Base-by-base conservation (phyloP, 768 basidiomycete species). In the Mycena venus region DNA sequence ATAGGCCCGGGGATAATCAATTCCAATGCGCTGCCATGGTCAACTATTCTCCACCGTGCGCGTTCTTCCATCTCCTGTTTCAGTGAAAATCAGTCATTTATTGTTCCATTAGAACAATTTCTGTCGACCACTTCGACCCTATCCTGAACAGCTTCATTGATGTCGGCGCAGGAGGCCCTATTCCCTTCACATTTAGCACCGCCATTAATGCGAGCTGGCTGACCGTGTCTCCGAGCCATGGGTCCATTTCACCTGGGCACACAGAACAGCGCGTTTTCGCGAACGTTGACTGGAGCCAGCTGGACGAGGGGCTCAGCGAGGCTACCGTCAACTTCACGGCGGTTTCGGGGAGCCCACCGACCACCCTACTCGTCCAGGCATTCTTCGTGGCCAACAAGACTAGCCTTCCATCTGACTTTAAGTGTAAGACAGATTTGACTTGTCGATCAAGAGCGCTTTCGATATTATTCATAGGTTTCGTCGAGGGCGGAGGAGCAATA, bases 1-100 rank as follows among this genome's bases (percentile, higher is more conserved):
- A 9, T 55, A 91, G 91, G 91, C 93, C 93, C 0, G 92, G 93
- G 40, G 93, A 93, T 81, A 91, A 93, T 77, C 83, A 82, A 38
- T 86, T 88, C 81, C 88, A 93, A 71, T 94, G 92, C 77, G 84
- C 84, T 4, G 73, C 77, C 56, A 79, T 78, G 14, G 85, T 86
- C 82, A 84, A 78, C 73, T 88, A 86, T 77, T 81, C 82, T 2
- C 78, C 82, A 21, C 87, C 89, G n/a, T 74, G n/a, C n/a, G n/a
- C n/a, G n/a, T n/a, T n/a, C n/a, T n/a, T n/a, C n/a, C n/a, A n/a
- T n/a, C n/a, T n/a, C n/a, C n/a, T n/a, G n/a, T n/a, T n/a, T n/a
- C n/a, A n/a, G n/a, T n/a, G n/a, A n/a, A n/a, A n/a, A n/a, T n/a
- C n/a, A n/a, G n/a, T n/a, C n/a, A n/a, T n/a, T n/a, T n/a, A n/a